Evolutionary conservation across 2,329 filamentous ascomycete species (phyloP).

Genomic region (Ophiostoma sp.): DNA sequence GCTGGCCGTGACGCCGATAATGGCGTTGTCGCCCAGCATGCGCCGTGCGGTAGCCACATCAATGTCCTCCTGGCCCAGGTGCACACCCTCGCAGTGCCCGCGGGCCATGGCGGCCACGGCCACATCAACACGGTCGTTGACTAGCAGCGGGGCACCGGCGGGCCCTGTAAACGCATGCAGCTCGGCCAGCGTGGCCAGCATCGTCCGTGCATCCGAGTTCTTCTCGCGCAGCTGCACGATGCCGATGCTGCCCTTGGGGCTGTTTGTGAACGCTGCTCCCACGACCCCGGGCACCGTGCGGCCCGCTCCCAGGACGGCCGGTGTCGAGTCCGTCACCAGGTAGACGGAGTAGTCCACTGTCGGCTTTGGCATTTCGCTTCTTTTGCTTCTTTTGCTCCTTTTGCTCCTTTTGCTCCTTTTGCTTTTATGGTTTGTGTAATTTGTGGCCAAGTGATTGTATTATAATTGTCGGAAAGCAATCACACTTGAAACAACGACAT

Average conservation of each 20-base stretch:
- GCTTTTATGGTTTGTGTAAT: too few relatives aligned
- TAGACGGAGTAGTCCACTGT: constrained; percentile 73
- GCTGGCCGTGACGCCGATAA: constrained; percentile 85
- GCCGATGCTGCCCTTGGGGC: constrained; percentile 38
- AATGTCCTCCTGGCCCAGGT: constrained; percentile 93
- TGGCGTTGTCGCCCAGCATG: constrained; percentile 68
- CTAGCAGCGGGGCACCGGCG: constrained; percentile 59
- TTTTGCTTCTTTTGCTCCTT: too few relatives aligned
- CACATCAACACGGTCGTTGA: constrained; percentile 91
- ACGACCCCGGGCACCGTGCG: constrained; percentile 69
- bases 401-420: too few relatives aligned
- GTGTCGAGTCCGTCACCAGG: constrained; percentile 89
- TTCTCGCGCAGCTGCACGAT: constrained; percentile 92
- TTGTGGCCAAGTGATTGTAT: too few relatives aligned
- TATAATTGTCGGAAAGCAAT: background rate
- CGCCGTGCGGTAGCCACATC: constrained; percentile 53
- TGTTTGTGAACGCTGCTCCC: constrained; percentile 69
- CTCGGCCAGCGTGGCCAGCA: constrained; percentile 64
- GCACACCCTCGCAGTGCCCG: constrained; percentile 82
- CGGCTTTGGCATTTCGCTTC: constrained; percentile 16
- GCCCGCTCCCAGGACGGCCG: constrained; percentile 64
- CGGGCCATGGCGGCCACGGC: constrained; percentile 79
- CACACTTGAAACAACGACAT: background rate
- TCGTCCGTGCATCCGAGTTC: constrained; percentile 63
- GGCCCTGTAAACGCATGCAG: constrained; percentile 64